Evolutionary conservation across 345 rosid species (phyloP).

Genomic region (Aurinia saxatilis): DNA sequence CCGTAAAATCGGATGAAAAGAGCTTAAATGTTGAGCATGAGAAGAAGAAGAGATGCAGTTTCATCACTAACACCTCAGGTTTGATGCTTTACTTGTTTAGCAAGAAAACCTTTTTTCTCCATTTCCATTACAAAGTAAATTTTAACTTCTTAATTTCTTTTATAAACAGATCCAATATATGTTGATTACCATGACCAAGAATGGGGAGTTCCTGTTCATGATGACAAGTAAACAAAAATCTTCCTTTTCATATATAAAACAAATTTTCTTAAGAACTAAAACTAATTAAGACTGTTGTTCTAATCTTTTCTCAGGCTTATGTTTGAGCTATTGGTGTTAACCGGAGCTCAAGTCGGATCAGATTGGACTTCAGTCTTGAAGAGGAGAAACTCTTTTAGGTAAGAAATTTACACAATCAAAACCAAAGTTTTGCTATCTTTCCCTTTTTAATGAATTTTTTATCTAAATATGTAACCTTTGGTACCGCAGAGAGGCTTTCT

Average conservation of each 20-base stretch:
- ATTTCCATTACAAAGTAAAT: not conserved
- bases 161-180: constrained; percentile 48
- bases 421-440: not conserved
- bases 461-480: constrained; percentile 1
- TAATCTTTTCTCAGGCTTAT: constrained; percentile 32
- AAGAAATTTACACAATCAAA: not conserved
- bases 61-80: constrained; percentile 69
- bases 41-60: constrained; percentile 57
- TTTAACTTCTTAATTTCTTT: not conserved
- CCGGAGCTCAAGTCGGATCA: constrained; percentile 70
- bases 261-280: not conserved
- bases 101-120: constrained; percentile 4
- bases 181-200: constrained; percentile 71
- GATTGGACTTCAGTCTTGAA: constrained; percentile 75
- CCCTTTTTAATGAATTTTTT: not conserved
- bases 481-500: constrained; percentile 48
- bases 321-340: constrained; percentile 59
- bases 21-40: constrained; percentile 24
- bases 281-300: not conserved
- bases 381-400: constrained; percentile 54
- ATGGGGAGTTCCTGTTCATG: constrained; percentile 81
- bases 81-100: not conserved
- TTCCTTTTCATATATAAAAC: not conserved
- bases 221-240: constrained; percentile 41
- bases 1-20: constrained; percentile 28